Base-by-base conservation (phyloP, 768 basidiomycete species). In the Sistotremastrum niveocremeum region DNA sequence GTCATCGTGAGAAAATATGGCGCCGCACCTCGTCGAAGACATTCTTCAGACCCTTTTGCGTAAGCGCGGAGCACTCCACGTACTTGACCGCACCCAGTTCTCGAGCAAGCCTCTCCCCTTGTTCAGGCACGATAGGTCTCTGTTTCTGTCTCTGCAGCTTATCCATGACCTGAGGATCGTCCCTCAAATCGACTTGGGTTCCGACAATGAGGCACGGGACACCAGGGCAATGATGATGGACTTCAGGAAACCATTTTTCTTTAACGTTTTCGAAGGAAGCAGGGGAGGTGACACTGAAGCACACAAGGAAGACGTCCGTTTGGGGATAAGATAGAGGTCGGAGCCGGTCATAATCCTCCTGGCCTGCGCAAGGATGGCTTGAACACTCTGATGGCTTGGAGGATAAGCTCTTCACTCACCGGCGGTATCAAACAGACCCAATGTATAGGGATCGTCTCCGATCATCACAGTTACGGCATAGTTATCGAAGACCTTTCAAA, bases 381-480 rank as follows among this genome's bases (percentile, higher is more conserved):
- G 33, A 42, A 8, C 37, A 39, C 9, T 45, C 39, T 40, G 37
- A 7, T n/a, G 34, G 4, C 12, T 45, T 11, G 47, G n/a, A 45
- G 7, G 41, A 44, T 30, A 34, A 29, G 28, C 3, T 10, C 28
- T 20, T 8, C 32, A 74, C 85, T 56, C 52, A 91, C 91, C 91
- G 56, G 95, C 95, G 49, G 95, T 99, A 74, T 99, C 95, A 65
- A 98, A 99, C 54, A 99, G 65, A 47, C 95, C 95, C 60, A 99
- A 69, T 53, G 95, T 98, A 65, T 98, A 98, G 45, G 95, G 94
- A 66, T 98, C 94, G 59, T 98, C 95, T 45, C 94, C 94, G 67
- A 99, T 98, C 95, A 99, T 98, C 49, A 99, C 95, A n/a, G 94
- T 98, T 51, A 98, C 95, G 51, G 95, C 95, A 68, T 93, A 93